Evolutionary conservation across 768 basidiomycete species (phyloP), one percentile per base, ranked within the genome.

Genomic region (Lanmaoa pseudosensibilis): DNA sequence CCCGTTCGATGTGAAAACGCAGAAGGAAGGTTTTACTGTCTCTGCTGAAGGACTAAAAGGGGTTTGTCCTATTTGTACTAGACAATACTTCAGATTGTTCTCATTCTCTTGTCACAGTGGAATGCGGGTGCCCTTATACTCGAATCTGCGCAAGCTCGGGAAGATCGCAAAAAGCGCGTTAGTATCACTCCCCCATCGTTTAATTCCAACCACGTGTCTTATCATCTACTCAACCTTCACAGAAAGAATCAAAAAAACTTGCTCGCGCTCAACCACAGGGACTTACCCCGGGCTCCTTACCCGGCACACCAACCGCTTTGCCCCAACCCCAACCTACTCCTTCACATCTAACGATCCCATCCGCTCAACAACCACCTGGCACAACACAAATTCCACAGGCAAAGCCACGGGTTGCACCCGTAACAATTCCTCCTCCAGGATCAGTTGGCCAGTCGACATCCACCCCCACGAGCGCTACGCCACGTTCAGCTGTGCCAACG

Each of bases 161-260:
- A 90, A 70, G 88, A 90, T 73, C 78, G 87, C 68, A 89, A 85
- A 78, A 86, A 83, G 74, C 82, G 86, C 77, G 87, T 88, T 46
- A 64, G 87, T 81, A 44, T 59, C 25, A 21, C 49, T 39, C 18
- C 36, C 11, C 16, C 50, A 41, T 56, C 55, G 5, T 34, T 39
- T 39, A 19, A 33, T 56, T 55, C 46, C 34, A n/a, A 18, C 46
- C 50, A 58, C 55, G 51, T 69, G 47, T 41, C 59, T 61, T 39
- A 57, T 50, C 47, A 30, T 52, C 34, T 18, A 8, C 21, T 30
- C 23, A 37, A 55, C 34, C 5, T 57, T 55, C 21, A 65, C 73
- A 89, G 85, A 90, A 88, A 75, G 88, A 90, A 70, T 77, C 83
- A 62, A 88, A 84, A 74, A 83, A 82, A 48, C 79, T 86, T 34